Percentiles rank a stretch among this genome's conserved stretches.
phyloP scores from a whole-genome alignment of 2,329 filamentous ascomycete species.

The Penicillium oxalicum region DNA sequence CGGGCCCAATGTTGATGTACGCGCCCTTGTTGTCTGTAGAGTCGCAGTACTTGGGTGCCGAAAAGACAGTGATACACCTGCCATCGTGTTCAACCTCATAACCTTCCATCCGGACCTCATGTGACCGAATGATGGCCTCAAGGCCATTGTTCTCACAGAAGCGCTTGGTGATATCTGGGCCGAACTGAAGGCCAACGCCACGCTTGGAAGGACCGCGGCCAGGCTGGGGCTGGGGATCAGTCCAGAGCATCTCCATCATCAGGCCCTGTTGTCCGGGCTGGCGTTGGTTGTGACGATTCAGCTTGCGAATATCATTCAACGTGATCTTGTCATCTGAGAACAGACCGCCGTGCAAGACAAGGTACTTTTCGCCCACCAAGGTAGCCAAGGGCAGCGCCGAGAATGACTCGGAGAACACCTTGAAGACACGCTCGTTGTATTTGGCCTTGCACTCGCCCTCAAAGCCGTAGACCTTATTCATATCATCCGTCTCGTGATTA shows the following conservation, averaged over 20 bases:
- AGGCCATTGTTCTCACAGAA: constrained; percentile 97
- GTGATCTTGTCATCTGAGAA: constrained; percentile 92
- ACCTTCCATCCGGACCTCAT: constrained; percentile 98
- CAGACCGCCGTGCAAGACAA: constrained; percentile 88
- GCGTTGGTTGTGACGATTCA: constrained; percentile 82
- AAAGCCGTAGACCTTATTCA: constrained; percentile 98
- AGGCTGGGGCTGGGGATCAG: constrained; percentile 79
- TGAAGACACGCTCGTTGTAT: constrained; percentile 94
- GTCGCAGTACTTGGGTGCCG: constrained; percentile 94
- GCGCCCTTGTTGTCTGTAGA: constrained; percentile 97
- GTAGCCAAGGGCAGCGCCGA: constrained; percentile 89
- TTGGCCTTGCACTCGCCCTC: constrained; percentile 98
- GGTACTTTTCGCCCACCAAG: constrained; percentile 80
- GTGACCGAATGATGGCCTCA: constrained; percentile 90
- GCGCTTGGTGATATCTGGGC: constrained; percentile 88
- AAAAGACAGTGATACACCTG: constrained; percentile 96
- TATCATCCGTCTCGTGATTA: constrained; percentile 98
- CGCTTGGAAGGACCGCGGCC: constrained; percentile 93
- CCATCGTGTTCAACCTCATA: constrained; percentile 97
- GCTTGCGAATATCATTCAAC: constrained; percentile 86
- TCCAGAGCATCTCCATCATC: constrained; percentile 99
- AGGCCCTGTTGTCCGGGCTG: constrained; percentile 89
- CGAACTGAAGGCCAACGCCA: constrained; percentile 93
- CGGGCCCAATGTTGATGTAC: constrained; percentile 91
- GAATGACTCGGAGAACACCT: constrained; percentile 96